Conservation (phyloP, 2,329 filamentous ascomycete species). For the Pyrenochaeta sp. region DNA sequence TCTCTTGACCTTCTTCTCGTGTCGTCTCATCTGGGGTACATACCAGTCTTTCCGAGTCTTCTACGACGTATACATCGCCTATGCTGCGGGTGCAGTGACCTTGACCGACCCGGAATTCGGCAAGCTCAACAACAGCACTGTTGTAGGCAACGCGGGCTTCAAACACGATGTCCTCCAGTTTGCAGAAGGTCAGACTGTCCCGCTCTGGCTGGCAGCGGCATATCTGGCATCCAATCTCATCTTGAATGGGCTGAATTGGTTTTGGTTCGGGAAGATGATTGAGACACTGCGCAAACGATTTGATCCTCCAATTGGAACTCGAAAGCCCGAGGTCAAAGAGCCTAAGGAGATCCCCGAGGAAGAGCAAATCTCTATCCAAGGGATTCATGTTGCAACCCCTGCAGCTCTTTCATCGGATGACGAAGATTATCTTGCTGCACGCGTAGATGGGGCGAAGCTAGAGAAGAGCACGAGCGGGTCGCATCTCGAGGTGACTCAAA, state of each 20-base stretch:
- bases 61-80: constrained; percentile 66
- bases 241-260: constrained; percentile 79
- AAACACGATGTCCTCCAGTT: constrained; percentile 59
- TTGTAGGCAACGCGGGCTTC: constrained; percentile 25
- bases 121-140: constrained; percentile 32
- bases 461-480: constrained; percentile 27
- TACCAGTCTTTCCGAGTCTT: constrained; percentile 73
- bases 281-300: constrained; percentile 79
- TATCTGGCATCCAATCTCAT: constrained; percentile 76
- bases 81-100: constrained; percentile 32
- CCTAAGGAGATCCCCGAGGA: constrained; percentile 25
- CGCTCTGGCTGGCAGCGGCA: constrained; percentile 71
- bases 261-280: constrained; percentile 90
- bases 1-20: constrained; percentile 76
- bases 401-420: constrained; percentile 25
- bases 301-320: constrained; percentile 62
- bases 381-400: constrained; percentile 41
- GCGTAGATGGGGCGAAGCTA: constrained; percentile 19
- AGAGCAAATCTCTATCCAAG: constrained; percentile 43
- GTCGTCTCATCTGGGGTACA: constrained; percentile 79
- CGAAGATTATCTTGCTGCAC: constrained; percentile 28
- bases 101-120: constrained; percentile 38
- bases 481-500: constrained; percentile 37
- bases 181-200: constrained; percentile 57
- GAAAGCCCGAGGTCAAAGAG: constrained; percentile 27